Evolutionary conservation across 768 basidiomycete genomes (phyloP).

Genomic region (Lentinula edodes): DNA sequence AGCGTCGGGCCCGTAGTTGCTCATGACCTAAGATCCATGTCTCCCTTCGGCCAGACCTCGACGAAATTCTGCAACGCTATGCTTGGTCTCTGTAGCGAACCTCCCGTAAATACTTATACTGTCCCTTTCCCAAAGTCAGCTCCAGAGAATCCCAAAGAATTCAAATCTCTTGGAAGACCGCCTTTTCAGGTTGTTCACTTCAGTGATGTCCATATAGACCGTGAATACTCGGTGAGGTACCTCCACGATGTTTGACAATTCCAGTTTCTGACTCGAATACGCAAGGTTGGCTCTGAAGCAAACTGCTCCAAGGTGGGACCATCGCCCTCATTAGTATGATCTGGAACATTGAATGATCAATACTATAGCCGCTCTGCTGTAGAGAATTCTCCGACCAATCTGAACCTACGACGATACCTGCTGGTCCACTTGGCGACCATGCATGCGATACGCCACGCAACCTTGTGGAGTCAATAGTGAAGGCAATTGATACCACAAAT

Average conservation of each 20-base stretch:
- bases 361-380: conserved; percentile 48
- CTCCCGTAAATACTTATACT: conserved; percentile 36
- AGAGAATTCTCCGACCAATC: conserved; percentile 39
- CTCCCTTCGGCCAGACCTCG: conserved; percentile 39
- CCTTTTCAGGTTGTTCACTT: conserved; percentile 57
- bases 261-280: background rate
- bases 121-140: conserved; percentile 41
- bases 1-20: conserved; percentile 55
- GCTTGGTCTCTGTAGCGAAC: conserved; percentile 48
- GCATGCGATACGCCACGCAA: conserved; percentile 49
- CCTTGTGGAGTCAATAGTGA: conserved; percentile 46
- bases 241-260: background rate
- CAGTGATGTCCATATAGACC: conserved; percentile 60
- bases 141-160: conserved; percentile 28
- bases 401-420: conserved; percentile 33
- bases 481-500: conserved; percentile 29
- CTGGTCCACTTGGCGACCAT: conserved; percentile 41
- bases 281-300: conserved; percentile 45
- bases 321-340: no score
- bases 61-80: conserved; percentile 51
- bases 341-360: background rate
- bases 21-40: conserved; percentile 47
- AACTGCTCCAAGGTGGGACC: conserved; percentile 39
- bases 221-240: conserved; percentile 40
- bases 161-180: conserved; percentile 29